Evolutionary conservation across 139 green algal species (phyloP).

Genomic region (Chara braunii): DNA sequence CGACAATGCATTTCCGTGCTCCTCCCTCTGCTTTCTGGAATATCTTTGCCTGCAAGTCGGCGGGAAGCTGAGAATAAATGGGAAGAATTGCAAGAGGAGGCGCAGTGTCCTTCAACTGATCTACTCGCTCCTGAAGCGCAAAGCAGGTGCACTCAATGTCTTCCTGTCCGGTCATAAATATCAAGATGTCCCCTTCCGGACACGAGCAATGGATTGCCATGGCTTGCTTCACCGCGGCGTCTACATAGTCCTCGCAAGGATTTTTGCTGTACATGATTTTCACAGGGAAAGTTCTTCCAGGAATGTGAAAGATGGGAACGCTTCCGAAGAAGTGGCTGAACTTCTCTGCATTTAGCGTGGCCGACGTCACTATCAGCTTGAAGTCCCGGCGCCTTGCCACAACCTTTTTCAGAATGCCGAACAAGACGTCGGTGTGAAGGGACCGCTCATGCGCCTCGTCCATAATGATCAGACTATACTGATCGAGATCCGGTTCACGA

Average conservation of each 20-base stretch:
- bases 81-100: slow-evolving; percentile 78
- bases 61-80: slow-evolving; percentile 89
- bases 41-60: slow-evolving; percentile 81
- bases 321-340: slow-evolving; percentile 53
- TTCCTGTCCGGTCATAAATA: slow-evolving; percentile 94
- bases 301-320: slow-evolving; percentile 87
- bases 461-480: slow-evolving; percentile 75
- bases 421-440: slow-evolving; percentile 91
- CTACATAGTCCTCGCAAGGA: slow-evolving; percentile 90
- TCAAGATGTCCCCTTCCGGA: slow-evolving; percentile 86
- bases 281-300: slow-evolving; percentile 93
- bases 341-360: slow-evolving; percentile 72
- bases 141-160: slow-evolving; percentile 95
- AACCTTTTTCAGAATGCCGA: slow-evolving; percentile 90
- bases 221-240: slow-evolving; percentile 92
- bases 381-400: slow-evolving; percentile 80
- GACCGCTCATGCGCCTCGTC: slow-evolving; percentile 89
- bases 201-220: slow-evolving; percentile 88
- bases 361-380: slow-evolving; percentile 91
- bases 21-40: slow-evolving; percentile 87
- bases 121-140: slow-evolving; percentile 52
- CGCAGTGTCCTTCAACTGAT: slow-evolving; percentile 49
- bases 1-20: slow-evolving; percentile 80
- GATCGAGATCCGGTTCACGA: slow-evolving; percentile 66
- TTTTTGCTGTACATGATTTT: slow-evolving; percentile 83